Evolutionary conservation across 2,329 filamentous ascomycete species (phyloP).

Genomic region (Curvularia sp.): DNA sequence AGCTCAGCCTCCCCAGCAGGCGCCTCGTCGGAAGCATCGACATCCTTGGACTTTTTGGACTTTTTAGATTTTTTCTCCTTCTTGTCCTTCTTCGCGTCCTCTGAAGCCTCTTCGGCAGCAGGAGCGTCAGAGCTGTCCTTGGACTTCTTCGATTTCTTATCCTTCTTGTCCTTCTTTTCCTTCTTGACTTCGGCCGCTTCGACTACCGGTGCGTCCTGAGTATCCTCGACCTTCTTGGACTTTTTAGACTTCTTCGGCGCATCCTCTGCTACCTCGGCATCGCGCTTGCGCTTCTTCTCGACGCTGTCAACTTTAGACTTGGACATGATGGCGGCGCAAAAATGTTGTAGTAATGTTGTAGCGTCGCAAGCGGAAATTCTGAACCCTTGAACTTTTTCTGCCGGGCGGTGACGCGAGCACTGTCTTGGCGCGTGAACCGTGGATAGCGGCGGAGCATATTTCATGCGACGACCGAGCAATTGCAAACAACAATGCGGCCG

Average conservation of each 20-base stretch:
- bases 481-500: conserved; percentile 40
- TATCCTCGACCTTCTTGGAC: conserved; percentile 33
- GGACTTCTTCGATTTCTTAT: conserved; percentile 34
- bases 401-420: conserved; percentile 25
- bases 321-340: conserved; percentile 24
- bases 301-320: conserved; percentile 33
- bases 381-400: conserved; percentile 36
- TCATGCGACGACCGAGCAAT: conserved; percentile 13
- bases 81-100: conserved; percentile 23
- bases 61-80: conserved; percentile 35
- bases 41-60: conserved; percentile 33
- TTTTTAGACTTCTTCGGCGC: conserved; percentile 44
- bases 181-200: conserved; percentile 29
- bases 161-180: conserved; percentile 30
- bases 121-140: conserved; percentile 19
- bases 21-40: conserved; percentile 12
- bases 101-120: conserved; percentile 13
- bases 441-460: conserved; percentile 16
- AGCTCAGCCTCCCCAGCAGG: conserved; percentile 22
- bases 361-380: conserved; percentile 20
- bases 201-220: conserved; percentile 19
- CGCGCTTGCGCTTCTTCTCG: conserved; percentile 47
- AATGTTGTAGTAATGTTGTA: conserved; percentile 20
- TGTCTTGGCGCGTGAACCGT: conserved; percentile 29
- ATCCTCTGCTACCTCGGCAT: conserved; percentile 35